Evolutionary conservation across 2,329 filamentous ascomycete species (phyloP).

Genomic region (Fusarium tanahbumbuense): DNA sequence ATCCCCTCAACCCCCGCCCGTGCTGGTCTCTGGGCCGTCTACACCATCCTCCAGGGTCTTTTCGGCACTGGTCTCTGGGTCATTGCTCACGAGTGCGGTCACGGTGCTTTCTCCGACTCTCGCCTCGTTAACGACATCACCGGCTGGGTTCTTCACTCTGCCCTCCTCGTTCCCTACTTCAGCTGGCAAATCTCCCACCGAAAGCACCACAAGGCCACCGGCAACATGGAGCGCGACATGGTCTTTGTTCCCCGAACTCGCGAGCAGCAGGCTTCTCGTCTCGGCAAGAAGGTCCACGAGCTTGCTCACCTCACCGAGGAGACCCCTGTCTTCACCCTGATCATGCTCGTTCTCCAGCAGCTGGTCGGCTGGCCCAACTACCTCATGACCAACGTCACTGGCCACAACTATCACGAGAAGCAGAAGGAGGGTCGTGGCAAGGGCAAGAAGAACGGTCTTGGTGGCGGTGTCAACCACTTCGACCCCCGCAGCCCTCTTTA

Average conservation of each 20-base stretch:
- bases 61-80: constrained; percentile 97
- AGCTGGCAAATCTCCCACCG: constrained; percentile 99
- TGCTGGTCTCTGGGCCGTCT: constrained; percentile 70
- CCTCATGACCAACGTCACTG: constrained; percentile 90
- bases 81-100: constrained; percentile 96
- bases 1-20: constrained; percentile 77
- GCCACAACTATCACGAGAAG: constrained; percentile 92
- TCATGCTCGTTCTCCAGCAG: constrained; percentile 84
- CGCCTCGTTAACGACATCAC: constrained; percentile 91
- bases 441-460: constrained; percentile 87
- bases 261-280: constrained; percentile 78
- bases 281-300: constrained; percentile 82
- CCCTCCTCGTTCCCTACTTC: constrained; percentile 94
- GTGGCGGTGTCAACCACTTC: constrained; percentile 94
- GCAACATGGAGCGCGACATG: constrained; percentile 98
- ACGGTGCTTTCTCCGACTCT: constrained; percentile 95
- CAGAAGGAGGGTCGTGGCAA: constrained; percentile 93
- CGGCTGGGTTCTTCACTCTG: constrained; percentile 90
- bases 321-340: constrained; percentile 84
- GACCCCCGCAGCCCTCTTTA: constrained; percentile 88
- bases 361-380: constrained; percentile 94
- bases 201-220: constrained; percentile 99
- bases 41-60: constrained; percentile 87
- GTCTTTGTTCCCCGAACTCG: constrained; percentile 96
- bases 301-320: constrained; percentile 92